phyloP scores from a whole-genome alignment of 108 stramenopile species.

The Cylindrotheca fusiformis region DNA sequence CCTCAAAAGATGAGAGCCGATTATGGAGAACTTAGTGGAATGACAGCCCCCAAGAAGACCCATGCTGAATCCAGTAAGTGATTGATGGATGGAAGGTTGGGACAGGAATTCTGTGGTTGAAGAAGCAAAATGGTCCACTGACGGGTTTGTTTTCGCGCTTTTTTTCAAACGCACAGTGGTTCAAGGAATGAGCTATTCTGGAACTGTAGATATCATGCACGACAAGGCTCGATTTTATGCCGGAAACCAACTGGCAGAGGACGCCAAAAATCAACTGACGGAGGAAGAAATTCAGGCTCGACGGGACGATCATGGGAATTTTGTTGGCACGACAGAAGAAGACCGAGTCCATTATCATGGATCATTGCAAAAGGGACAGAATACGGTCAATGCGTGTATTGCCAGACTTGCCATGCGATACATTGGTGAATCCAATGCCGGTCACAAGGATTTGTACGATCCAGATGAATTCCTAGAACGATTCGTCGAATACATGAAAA shows the following conservation, averaged over 20 bases:
- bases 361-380: constrained; percentile 31
- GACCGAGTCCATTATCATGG: constrained; percentile 29
- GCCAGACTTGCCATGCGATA: constrained; percentile 27
- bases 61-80: constrained; percentile 18
- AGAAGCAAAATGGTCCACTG: no score
- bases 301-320: constrained; percentile 28
- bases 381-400: constrained; percentile 28
- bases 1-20: constrained; percentile 13
- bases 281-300: constrained; percentile 12
- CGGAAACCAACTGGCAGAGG: constrained; percentile 6
- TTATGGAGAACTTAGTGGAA: constrained; percentile 18
- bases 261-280: background rate
- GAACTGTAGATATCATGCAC: constrained; percentile 27
- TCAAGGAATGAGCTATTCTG: constrained; percentile 28
- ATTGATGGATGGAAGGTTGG: no score
- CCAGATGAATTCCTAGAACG: constrained; percentile 18
- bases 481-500: constrained; percentile 23
- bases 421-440: constrained; percentile 18
- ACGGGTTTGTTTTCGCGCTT: no score
- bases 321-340: constrained; percentile 11
- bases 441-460: constrained; percentile 16
- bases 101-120: no score
- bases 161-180: constrained; percentile 10
- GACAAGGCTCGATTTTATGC: constrained; percentile 27
- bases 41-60: constrained; percentile 16